Conservation (phyloP, 805 yeast genomes). For the Pichia paraexigua region DNA sequence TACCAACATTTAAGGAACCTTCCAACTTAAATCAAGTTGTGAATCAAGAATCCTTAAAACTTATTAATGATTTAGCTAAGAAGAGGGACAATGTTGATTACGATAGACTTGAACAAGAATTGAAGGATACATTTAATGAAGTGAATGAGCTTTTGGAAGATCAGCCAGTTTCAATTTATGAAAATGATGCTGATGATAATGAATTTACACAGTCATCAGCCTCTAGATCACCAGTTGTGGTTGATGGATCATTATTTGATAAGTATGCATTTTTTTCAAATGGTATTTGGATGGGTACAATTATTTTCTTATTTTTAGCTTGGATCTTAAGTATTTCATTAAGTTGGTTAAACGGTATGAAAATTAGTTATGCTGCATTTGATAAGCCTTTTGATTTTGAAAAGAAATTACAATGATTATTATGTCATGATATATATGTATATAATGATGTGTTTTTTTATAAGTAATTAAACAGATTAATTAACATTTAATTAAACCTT, state of each 20-base stretch:
- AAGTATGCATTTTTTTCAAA: conserved; percentile 67
- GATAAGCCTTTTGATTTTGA: conserved; percentile 56
- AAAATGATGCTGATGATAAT: conserved; percentile 10
- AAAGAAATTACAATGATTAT: conserved; percentile 34
- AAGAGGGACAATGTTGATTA: conserved; percentile 19
- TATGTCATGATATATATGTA: background rate
- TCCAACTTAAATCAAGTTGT: conserved; percentile 12
- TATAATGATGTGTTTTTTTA: background rate
- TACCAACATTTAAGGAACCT: conserved; percentile 19
- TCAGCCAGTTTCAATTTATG: conserved; percentile 18
- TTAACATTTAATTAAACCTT: background rate
- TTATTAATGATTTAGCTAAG: conserved; percentile 1
- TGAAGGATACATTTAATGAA: conserved; percentile 26
- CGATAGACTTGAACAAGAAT: conserved; percentile 22
- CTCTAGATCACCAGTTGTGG: conserved; percentile 4
- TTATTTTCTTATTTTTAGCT: conserved; percentile 57
- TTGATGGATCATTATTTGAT: conserved; percentile 43
- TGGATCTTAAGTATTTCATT: conserved; percentile 54
- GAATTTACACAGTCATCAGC: too few relatives aligned
- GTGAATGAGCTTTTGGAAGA: conserved; percentile 22
- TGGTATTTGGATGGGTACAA: conserved; percentile 69
- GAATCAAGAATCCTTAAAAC: conserved; percentile 13
- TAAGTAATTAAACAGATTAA: background rate
- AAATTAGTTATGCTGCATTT: conserved; percentile 75
- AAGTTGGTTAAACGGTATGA: conserved; percentile 60